Conservation (phyloP, 2,329 filamentous ascomycete genomes). For the Arthrinium puccinioides region DNA sequence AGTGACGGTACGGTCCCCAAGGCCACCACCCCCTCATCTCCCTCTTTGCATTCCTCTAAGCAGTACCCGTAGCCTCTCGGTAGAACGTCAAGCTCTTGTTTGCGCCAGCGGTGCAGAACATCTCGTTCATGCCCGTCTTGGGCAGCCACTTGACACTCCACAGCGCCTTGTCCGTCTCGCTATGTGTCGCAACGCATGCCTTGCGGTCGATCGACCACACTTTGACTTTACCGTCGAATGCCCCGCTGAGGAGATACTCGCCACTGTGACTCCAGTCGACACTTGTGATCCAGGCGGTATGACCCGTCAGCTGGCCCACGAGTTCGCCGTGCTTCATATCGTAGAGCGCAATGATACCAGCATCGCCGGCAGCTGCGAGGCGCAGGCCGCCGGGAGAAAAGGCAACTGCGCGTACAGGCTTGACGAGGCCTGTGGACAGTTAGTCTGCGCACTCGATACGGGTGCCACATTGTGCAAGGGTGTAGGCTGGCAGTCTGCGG, state of each 20-base stretch:
- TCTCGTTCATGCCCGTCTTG: constrained; percentile 59
- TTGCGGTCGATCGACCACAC: constrained; percentile 87
- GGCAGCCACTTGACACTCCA: constrained; percentile 84
- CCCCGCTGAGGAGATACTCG: constrained; percentile 81
- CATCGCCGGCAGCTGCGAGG: constrained; percentile 84
- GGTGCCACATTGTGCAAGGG: no score
- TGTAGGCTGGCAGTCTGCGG: no score
- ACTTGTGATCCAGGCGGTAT: constrained; percentile 81
- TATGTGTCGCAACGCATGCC: constrained; percentile 86
- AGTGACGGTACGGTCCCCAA: no score
- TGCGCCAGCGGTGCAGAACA: constrained; percentile 73
- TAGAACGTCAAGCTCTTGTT: constrained; percentile 75
- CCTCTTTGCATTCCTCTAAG: not conserved
- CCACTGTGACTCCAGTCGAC: constrained; percentile 92
- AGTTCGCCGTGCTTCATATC: constrained; percentile 90
- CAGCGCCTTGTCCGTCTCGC: constrained; percentile 76
- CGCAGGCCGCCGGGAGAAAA: constrained; percentile 84
- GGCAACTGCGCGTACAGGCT: constrained; percentile 75
- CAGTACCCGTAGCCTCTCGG: constrained; percentile 67
- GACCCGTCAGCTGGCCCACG: constrained; percentile 66
- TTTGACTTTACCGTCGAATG: constrained; percentile 90
- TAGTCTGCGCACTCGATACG: constrained; percentile 3
- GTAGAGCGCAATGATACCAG: constrained; percentile 82
- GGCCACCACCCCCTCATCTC: no score
- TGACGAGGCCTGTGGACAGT: constrained; percentile 60